Base-by-base conservation (phyloP, 2,329 filamentous ascomycete genomes). In the Colletotrichum sp. region DNA sequence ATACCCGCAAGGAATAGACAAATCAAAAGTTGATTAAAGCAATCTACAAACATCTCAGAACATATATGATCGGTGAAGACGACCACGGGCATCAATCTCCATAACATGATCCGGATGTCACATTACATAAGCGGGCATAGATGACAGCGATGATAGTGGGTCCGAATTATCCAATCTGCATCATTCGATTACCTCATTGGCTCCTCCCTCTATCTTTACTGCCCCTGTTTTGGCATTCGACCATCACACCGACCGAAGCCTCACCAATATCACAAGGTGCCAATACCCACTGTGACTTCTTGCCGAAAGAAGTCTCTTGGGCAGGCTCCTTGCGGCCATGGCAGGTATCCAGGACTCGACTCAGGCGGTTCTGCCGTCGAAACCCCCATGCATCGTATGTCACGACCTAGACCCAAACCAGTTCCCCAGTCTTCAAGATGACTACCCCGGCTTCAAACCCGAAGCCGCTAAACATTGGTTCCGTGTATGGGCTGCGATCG, bases 121-220 rank as follows among this genome's bases (percentile, higher is more conserved):
- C n/a, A 13, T 52, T 52, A 52, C 44, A 21, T 52, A 52, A 52
- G n/a, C 44, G 9, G 6, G 39, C 44, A 52, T 52, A 21, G 6
- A 49, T 49, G n/a, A 44, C 18, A 21, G n/a, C 10, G n/a, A 1
- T 13, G 0, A 52, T 0, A 2, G 44, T 52, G 44, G 44, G 44
- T 21, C 44, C n/a, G 0, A 24, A 0, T 52, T 2, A 52, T 24
- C 10, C 4, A 0, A 52, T 1, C 44, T 49, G 44, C 1, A 13
- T 1, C 10, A 49, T 49, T 1, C 1, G n/a, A 49, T 21, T 52
- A 1, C n/a, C 44, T 52, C 44, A 52, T 21, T 52, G n/a, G n/a
- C 44, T 1, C n/a, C n/a, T 21, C 0, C 2, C 3, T 49, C 6
- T 1, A 21, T 13, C 18, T 49, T 21, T 0, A 21, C 44, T 49